Percentiles rank a stretch among this genome's conserved stretches.
Evolutionary conservation across 768 basidiomycete genomes (phyloP).

Genomic region (Lactarius quietus): DNA sequence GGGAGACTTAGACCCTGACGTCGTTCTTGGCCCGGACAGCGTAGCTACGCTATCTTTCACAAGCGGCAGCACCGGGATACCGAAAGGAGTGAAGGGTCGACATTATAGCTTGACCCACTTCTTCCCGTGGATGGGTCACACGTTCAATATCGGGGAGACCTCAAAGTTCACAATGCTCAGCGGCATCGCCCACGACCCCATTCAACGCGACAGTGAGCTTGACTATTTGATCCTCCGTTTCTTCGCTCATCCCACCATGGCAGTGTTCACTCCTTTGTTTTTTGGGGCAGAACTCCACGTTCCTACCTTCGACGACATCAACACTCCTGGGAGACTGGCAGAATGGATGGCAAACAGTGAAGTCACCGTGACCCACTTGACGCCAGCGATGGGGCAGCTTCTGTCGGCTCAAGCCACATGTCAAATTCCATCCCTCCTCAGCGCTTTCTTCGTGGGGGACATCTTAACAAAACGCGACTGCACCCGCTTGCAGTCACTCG

Average conservation of each 20-base stretch:
- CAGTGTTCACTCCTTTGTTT: conserved; percentile 98
- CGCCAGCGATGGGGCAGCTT: conserved; percentile 98
- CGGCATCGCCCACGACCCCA: conserved; percentile 98
- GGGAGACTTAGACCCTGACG: conserved; percentile 69
- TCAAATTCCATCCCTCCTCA: conserved; percentile 80
- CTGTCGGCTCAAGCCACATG: conserved; percentile 81
- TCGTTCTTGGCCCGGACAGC: conserved; percentile 91
- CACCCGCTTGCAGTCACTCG: conserved; percentile 87
- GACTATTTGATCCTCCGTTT: background rate
- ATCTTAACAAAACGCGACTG: conserved; percentile 98
- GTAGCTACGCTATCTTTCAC: conserved; percentile 95
- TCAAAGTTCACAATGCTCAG: conserved; percentile 98
- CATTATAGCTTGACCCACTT: conserved; percentile 98
- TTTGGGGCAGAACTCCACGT: conserved; percentile 94
- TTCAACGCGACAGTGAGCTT: conserved; percentile 93
- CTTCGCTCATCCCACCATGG: conserved; percentile 13
- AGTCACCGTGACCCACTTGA: conserved; percentile 95
- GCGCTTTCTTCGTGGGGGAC: conserved; percentile 99
- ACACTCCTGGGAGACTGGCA: conserved; percentile 91
- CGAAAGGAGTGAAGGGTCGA: conserved; percentile 94
- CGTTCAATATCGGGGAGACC: conserved; percentile 66
- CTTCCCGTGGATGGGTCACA: conserved; percentile 98
- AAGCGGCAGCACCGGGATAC: conserved; percentile 95
- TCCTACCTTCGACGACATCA: conserved; percentile 95
- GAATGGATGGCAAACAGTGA: conserved; percentile 96